Conservation (phyloP, 768 basidiomycete genomes). For the Amanita jacksonii region DNA sequence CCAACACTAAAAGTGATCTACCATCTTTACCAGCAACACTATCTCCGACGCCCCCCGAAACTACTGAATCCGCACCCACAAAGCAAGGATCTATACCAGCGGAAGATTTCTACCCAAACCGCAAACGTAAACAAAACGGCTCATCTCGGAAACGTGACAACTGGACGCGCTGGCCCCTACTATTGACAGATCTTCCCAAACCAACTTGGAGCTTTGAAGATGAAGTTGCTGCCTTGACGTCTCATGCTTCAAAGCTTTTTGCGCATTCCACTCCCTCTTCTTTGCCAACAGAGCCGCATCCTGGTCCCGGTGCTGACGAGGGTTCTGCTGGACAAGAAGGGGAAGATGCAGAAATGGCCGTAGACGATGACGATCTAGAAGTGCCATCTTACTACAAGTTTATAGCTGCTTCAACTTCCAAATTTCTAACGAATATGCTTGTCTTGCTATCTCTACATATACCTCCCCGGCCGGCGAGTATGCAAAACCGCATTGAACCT, state of each 20-base stretch:
- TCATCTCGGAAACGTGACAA: constrained; percentile 28
- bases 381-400: constrained; percentile 21
- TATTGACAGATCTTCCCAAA: constrained; percentile 44
- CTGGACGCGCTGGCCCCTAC: constrained; percentile 76
- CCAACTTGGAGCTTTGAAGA: constrained; percentile 69
- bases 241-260: constrained; percentile 22
- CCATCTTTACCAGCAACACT: too few species aligned
- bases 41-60: too few species aligned
- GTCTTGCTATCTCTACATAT: constrained; percentile 45
- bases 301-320: neutral
- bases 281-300: neutral
- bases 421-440: constrained; percentile 42
- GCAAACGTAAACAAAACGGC: constrained; percentile 13
- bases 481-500: constrained; percentile 56
- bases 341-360: constrained; percentile 12
- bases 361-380: constrained; percentile 19
- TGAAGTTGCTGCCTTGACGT: constrained; percentile 46
- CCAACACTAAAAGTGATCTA: constrained; percentile 17
- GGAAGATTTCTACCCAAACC: constrained; percentile 14
- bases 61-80: too few species aligned
- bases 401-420: constrained; percentile 34
- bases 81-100: too few species aligned
- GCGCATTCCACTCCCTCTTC: constrained; percentile 5
- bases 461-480: constrained; percentile 43
- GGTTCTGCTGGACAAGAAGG: neutral